Conservation (phyloP, 768 basidiomycete genomes). For the Leccinum pellstonianum region DNA sequence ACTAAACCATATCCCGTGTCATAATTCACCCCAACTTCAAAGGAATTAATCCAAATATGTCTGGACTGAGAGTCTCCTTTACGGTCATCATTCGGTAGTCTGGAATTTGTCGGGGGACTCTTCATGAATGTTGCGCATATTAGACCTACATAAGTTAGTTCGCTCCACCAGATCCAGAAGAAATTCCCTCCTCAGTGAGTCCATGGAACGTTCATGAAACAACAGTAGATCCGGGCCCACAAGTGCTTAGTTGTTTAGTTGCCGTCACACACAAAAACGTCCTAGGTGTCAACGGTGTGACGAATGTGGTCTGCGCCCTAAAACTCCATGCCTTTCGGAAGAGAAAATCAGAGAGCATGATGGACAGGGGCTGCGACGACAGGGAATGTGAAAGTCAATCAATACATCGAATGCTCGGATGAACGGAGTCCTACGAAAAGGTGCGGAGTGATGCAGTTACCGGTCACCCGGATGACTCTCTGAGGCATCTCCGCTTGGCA, state of each 20-base stretch:
- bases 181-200: not conserved
- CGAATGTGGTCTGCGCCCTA: not conserved
- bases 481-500: not conserved
- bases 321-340: not conserved
- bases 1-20: slow-evolving; percentile 2
- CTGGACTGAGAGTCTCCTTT: not conserved
- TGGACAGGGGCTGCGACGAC: not conserved
- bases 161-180: not conserved
- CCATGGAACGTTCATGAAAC: not conserved
- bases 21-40: slow-evolving; percentile 1
- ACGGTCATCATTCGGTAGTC: slow-evolving; percentile 5
- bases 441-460: not conserved
- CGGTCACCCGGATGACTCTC: not conserved
- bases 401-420: not conserved
- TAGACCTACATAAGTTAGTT: not conserved
- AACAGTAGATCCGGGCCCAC: no score
- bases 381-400: not conserved
- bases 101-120: slow-evolving; percentile 5
- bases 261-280: not conserved
- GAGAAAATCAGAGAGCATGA: not conserved
- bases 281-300: not conserved
- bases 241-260: not conserved
- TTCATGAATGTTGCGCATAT: not conserved
- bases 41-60: not conserved
- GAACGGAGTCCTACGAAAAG: not conserved